phyloP scores from a whole-genome alignment of 805 yeast genomes.

The Priceomyces melissophilus region DNA sequence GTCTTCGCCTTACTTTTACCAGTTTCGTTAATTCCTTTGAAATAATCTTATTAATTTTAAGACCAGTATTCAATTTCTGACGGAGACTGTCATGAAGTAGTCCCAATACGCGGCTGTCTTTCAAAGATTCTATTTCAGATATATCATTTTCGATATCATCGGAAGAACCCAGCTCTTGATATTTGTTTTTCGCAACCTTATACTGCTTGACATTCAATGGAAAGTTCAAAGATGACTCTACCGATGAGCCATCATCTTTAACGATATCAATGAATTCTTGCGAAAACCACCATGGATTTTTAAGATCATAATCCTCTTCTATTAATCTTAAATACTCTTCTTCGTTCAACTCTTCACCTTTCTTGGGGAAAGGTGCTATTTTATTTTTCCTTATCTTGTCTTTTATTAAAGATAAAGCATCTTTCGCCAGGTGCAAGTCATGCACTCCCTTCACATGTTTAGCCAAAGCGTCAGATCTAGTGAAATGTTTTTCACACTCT shows the following conservation, averaged over 20 bases:
- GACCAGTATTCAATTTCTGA: conserved; percentile 34
- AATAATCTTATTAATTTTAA: conserved; percentile 36
- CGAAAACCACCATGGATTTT: conserved; percentile 43
- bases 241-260: conserved; percentile 13
- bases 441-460: conserved; percentile 64
- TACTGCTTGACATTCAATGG: conserved; percentile 33
- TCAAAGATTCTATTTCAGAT: conserved; percentile 9
- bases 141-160: conserved; percentile 12
- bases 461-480: conserved; percentile 59
- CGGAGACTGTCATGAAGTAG: conserved; percentile 24
- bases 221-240: conserved; percentile 17
- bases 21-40: conserved; percentile 22
- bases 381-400: conserved; percentile 30
- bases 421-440: conserved; percentile 42
- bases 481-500: conserved; percentile 60
- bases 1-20: conserved; percentile 28
- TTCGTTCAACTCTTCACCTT: conserved; percentile 25
- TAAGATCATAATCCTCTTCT: conserved; percentile 31
- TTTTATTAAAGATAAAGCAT: conserved; percentile 27
- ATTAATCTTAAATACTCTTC: conserved; percentile 24
- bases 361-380: conserved; percentile 18
- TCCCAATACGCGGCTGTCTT: conserved; percentile 16
- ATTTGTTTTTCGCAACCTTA: conserved; percentile 31
- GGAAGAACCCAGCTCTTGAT: conserved; percentile 18
- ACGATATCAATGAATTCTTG: conserved; percentile 25